A percentile compares a stretch with the other conserved stretches of the same genome.
Conservation (phyloP, 306 rosid genomes). For the Geum urbanum region DNA sequence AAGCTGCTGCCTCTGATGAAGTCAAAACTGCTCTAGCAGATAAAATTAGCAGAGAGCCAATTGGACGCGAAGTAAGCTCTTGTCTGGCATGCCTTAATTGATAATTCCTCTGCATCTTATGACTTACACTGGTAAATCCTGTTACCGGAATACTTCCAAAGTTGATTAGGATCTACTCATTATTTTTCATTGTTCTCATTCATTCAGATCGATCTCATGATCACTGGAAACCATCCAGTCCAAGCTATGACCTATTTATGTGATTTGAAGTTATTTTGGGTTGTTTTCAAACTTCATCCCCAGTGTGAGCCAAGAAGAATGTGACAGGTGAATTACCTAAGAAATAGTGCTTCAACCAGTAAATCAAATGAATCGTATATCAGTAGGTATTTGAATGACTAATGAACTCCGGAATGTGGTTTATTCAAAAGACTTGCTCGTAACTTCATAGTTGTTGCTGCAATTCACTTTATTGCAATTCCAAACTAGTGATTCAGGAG, state of each 20-base stretch:
- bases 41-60: constrained; percentile 89
- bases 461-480: background rate
- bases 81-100: constrained; percentile 17
- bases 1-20: constrained; percentile 79
- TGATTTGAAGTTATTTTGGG: constrained; percentile 68
- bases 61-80: constrained; percentile 71
- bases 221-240: constrained; percentile 77
- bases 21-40: constrained; percentile 75
- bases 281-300: constrained; percentile 65
- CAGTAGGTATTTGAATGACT: background rate
- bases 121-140: constrained; percentile 14
- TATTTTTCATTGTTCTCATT: background rate
- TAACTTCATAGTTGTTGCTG: background rate
- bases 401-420: no score
- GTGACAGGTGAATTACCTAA: constrained; percentile 55
- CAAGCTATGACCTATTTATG: constrained; percentile 67
- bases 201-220: constrained; percentile 82
- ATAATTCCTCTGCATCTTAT: constrained; percentile 20
- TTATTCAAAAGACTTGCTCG: background rate
- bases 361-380: background rate
- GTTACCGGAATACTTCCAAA: constrained; percentile 12
- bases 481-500: background rate
- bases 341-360: background rate
- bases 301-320: constrained; percentile 64
- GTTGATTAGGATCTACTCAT: constrained; percentile 5